These are phyloP conservation scores for Dendrobium chrysotoxum DNA, from an alignment of 106 monocot genomes.

Conservation along the genomic window DNA sequence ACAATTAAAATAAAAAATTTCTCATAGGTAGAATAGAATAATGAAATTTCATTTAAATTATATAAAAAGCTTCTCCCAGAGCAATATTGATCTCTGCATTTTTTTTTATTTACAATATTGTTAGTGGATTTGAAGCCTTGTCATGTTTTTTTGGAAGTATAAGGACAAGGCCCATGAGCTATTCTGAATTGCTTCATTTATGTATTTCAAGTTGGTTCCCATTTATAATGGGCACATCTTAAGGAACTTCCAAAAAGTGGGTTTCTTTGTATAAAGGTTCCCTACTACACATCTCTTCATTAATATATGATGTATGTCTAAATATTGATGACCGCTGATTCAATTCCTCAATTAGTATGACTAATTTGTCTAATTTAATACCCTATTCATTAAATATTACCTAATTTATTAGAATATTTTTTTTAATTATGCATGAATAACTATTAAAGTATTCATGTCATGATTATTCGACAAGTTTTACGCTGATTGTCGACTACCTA, in stretches of 20 bases:
- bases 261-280: neutral
- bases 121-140: neutral
- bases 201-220: neutral
- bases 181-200: neutral
- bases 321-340: neutral
- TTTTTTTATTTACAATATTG: neutral
- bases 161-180: neutral
- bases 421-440: neutral
- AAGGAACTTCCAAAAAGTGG: neutral
- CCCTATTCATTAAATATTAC: neutral
- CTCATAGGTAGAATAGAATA: neutral
- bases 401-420: neutral
- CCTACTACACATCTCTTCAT: neutral
- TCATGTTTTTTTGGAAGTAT: neutral
- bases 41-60: neutral
- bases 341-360: neutral
- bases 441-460: too few relatives aligned
- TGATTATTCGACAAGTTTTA: too few relatives aligned
- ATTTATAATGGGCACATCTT: neutral
- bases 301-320: neutral
- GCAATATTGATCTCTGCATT: neutral
- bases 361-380: neutral
- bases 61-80: neutral
- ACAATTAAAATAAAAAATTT: too few relatives aligned
- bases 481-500: too few relatives aligned